Percentiles rank a stretch among this genome's conserved stretches.
phyloP scores from a whole-genome alignment of 306 rosid species.

The Pterocarpus macrocarpus region DNA sequence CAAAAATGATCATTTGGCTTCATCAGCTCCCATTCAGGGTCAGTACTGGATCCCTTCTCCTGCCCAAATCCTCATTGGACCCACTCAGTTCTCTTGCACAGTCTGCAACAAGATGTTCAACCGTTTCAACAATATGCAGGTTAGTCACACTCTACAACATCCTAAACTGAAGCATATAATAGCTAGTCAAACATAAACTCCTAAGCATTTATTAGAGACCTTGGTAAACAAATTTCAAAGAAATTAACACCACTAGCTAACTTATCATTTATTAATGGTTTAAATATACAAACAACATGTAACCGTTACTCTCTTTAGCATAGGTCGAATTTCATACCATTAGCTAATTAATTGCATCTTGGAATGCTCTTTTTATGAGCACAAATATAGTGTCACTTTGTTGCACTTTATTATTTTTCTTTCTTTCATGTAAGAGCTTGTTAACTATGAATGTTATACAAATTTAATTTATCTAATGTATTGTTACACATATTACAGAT shows the following conservation, averaged over 20 bases:
- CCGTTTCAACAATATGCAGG: conserved; percentile 99
- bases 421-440: no score
- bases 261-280: neutral
- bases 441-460: neutral
- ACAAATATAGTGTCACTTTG: neutral
- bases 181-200: neutral
- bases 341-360: neutral
- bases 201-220: conserved; percentile 6
- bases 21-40: conserved; percentile 46
- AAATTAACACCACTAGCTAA: neutral
- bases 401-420: neutral
- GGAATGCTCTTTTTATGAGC: neutral
- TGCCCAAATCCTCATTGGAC: conserved; percentile 93
- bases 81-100: conserved; percentile 94
- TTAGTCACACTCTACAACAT: conserved; percentile 33
- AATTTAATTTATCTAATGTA: neutral
- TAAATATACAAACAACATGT: neutral
- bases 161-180: neutral
- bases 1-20: conserved; percentile 44
- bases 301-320: conserved; percentile 12
- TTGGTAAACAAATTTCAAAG: neutral
- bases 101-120: conserved; percentile 95
- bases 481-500: conserved; percentile 55
- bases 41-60: conserved; percentile 97
- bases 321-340: neutral